phyloP scores from a whole-genome alignment of 2,329 filamentous ascomycete species.

The Ramularia endophylla region DNA sequence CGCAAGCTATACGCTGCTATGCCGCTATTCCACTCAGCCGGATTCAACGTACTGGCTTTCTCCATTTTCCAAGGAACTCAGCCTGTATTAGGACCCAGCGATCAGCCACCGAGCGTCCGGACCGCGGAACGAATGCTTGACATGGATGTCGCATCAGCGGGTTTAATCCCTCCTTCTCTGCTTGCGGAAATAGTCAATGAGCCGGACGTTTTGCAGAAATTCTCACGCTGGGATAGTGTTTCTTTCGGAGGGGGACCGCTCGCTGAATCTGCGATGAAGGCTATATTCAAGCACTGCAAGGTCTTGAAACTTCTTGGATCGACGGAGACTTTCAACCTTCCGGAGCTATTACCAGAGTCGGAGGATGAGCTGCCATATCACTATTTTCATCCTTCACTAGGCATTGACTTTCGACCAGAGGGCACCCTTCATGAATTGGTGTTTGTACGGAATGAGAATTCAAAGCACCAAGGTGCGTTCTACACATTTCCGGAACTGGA shows the following conservation, averaged over 20 bases:
- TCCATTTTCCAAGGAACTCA: constrained; percentile 11
- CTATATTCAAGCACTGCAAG: constrained; percentile 9
- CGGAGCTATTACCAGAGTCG: constrained; percentile 11
- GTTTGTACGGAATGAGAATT: constrained; percentile 23
- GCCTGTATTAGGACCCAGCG: constrained; percentile 9
- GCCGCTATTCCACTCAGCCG: constrained; percentile 19
- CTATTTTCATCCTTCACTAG: constrained; percentile 20
- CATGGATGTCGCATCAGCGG: constrained; percentile 6
- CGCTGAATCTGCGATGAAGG: constrained; percentile 9
- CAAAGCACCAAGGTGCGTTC: constrained; percentile 19
- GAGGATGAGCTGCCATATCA: constrained; percentile 17
- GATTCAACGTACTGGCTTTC: constrained; percentile 9
- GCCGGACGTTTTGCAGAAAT: constrained; percentile 11
- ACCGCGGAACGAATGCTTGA: constrained; percentile 5
- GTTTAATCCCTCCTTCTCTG: constrained; percentile 11
- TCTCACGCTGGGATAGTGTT: constrained; percentile 10
- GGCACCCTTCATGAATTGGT: constrained; percentile 30
- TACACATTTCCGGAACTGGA: constrained; percentile 29
- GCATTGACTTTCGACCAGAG: constrained; percentile 10
- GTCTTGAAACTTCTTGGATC: constrained; percentile 13
- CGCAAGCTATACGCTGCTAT: constrained; percentile 6
- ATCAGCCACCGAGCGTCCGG: constrained; percentile 9
- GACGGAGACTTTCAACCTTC: constrained; percentile 14
- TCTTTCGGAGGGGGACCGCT: constrained; percentile 18
- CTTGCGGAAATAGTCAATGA: constrained; percentile 14